Base-by-base conservation (phyloP, 2,329 filamentous ascomycete species). In the Macrophomina pseudophaseolina region DNA sequence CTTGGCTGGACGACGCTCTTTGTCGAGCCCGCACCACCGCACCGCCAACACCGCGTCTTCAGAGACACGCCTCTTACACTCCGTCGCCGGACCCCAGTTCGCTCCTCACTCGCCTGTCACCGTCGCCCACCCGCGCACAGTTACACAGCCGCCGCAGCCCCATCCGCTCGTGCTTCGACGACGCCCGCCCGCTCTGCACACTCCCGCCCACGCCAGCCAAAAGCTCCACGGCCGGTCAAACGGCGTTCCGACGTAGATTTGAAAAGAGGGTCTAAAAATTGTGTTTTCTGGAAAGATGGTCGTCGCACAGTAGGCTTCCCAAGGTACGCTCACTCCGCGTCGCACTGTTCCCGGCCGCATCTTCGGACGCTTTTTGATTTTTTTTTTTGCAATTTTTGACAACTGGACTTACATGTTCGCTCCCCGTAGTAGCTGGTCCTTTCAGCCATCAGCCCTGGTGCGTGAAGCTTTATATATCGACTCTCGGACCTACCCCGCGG, bases 381-480 rank as follows among this genome's bases (percentile, higher is more conserved):
- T 60, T 60, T 60, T 60, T 60, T 46, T 32, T 60, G 16, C 28
- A 28, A 35, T 28, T 38, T 53, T 56, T 44, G 51, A 56, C 40
- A 38, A 42, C 23, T 32, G 40, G 42, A 28, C 62, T 65, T 33
- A 65, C 40, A 2, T n/a, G 23, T 28, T 49, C 16, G 14, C 35
- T 12, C 42, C 32, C 8, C 12, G 14, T 40, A 59, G 53, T 40
- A 65, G 64, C 64, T 42, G 52, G 46, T 28, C 42, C 40, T n/a
- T 65, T 58, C 32, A 59, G 52, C 53, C 23, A 58, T 53, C 53
- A 33, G 40, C n/a, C 30, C 52, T 48, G 33, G 53, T 35, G 64
- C 35, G 52, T 48, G 53, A 65, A 65, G 53, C 64, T 65, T 65
- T 65, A 65, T 65, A 65, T 46, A 42, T 58, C 32, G 64, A 65